Conservation (phyloP, 495 filamentous ascomycete species). For the Penicillium subrubescens region DNA sequence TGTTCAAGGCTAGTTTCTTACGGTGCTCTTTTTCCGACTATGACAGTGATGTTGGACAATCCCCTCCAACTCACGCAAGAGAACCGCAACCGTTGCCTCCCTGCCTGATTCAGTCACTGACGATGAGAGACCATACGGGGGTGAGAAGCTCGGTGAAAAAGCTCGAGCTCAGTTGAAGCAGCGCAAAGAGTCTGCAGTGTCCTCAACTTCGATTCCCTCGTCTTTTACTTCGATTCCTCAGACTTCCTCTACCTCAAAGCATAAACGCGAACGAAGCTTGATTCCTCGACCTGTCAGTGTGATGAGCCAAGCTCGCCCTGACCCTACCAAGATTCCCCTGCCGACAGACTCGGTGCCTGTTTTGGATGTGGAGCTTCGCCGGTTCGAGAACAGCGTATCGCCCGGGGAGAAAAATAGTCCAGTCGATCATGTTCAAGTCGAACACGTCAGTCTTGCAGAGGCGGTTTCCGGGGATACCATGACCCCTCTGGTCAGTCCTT, state of each 20-base stretch:
- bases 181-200: neutral
- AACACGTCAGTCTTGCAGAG: neutral
- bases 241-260: neutral
- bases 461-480: neutral
- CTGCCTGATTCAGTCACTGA: slow-evolving; percentile 16
- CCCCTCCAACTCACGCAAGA: slow-evolving; percentile 9
- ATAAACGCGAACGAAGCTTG: slow-evolving; percentile 3
- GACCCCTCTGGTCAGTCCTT: neutral
- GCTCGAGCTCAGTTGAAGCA: neutral
- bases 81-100: slow-evolving; percentile 14
- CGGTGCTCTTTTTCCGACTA: neutral
- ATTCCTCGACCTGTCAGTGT: slow-evolving; percentile 16
- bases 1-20: neutral
- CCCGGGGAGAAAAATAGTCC: neutral
- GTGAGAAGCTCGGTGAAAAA: neutral
- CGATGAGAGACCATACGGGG: slow-evolving; percentile 14
- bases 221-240: neutral
- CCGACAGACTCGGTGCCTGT: neutral
- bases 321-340: neutral
- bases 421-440: neutral
- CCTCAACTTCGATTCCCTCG: neutral
- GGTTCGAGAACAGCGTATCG: neutral
- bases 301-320: neutral
- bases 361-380: neutral
- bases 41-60: neutral